Evolutionary conservation across 352 stramenopile species (phyloP).

Genomic region (Phytopythium aichiense): DNA sequence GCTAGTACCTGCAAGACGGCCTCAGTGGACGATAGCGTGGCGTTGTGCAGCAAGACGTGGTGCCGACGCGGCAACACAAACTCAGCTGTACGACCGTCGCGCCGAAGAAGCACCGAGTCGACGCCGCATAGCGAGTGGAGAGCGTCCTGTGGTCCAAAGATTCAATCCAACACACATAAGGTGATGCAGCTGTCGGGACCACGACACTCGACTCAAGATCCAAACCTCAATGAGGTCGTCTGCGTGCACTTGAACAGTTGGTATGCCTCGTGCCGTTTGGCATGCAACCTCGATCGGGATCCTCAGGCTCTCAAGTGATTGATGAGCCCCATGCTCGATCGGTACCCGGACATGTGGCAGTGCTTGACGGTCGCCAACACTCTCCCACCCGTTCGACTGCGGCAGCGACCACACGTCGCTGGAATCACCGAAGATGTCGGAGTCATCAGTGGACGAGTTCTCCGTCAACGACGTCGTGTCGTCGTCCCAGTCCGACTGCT

Average conservation of each 20-base stretch:
- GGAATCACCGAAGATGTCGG: slow-evolving; percentile 18
- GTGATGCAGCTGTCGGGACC: background rate
- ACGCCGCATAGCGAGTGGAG: slow-evolving; percentile 60
- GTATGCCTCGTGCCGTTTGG: slow-evolving; percentile 1
- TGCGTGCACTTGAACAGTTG: slow-evolving; percentile 45
- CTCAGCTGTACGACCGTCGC: slow-evolving; percentile 27
- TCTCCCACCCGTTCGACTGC: slow-evolving; percentile 36
- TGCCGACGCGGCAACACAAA: slow-evolving; percentile 44
- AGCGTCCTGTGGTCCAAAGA: slow-evolving; percentile 29
- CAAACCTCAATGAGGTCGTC: slow-evolving; percentile 54
- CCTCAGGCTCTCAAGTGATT: slow-evolving; percentile 16
- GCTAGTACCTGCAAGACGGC: slow-evolving; percentile 40
- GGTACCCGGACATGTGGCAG: slow-evolving; percentile 18
- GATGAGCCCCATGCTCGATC: slow-evolving; percentile 10
- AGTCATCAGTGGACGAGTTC: slow-evolving; percentile 25
- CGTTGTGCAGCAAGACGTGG: slow-evolving; percentile 34
- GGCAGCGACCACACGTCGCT: slow-evolving; percentile 23
- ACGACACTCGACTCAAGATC: background rate
- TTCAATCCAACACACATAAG: background rate
- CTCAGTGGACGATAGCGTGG: slow-evolving; percentile 31
- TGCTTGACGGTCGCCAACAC: slow-evolving; percentile 26
- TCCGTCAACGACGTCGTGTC: slow-evolving; percentile 24
- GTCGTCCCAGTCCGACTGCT: slow-evolving; percentile 16
- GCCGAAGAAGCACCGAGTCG: slow-evolving; percentile 52
- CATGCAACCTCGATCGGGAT: slow-evolving; percentile 18